A percentile compares a stretch with the other conserved stretches of the same genome.
Evolutionary conservation across 192 early-diverging fungal genomes (phyloP).

Genomic region (Rhizophlyctis rosea): DNA sequence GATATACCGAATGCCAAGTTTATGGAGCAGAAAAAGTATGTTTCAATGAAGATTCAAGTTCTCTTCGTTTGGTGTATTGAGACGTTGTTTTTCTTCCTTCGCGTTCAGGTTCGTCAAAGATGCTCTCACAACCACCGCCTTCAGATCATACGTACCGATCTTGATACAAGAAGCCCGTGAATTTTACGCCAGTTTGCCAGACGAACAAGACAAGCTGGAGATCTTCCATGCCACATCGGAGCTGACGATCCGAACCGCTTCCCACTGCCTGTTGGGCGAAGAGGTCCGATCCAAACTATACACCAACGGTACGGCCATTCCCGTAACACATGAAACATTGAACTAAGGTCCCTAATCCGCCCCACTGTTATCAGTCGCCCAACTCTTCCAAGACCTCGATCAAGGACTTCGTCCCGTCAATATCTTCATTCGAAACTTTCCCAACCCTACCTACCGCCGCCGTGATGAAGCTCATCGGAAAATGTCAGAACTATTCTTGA

Average conservation of each 20-base stretch:
- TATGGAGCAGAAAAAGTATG: slow-evolving; percentile 96
- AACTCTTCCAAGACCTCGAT: slow-evolving; percentile 93
- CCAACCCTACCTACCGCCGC: slow-evolving; percentile 81
- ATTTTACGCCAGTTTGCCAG: slow-evolving; percentile 67
- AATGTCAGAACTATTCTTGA: slow-evolving; percentile 75
- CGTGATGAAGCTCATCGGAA: slow-evolving; percentile 81
- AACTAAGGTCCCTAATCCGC: no score
- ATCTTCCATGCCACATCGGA: slow-evolving; percentile 79
- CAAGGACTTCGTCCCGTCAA: slow-evolving; percentile 91
- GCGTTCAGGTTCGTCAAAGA: slow-evolving; percentile 83
- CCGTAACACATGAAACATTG: not conserved
- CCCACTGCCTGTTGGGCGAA: slow-evolving; percentile 89
- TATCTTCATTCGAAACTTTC: slow-evolving; percentile 89
- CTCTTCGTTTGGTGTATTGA: not conserved
- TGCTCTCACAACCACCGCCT: slow-evolving; percentile 79
- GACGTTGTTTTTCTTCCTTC: no score
- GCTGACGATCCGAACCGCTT: slow-evolving; percentile 92
- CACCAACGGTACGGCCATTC: slow-evolving; percentile 4
- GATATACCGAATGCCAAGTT: slow-evolving; percentile 87
- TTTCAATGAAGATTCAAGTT: not conserved
- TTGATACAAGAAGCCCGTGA: slow-evolving; percentile 76
- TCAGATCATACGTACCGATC: slow-evolving; percentile 84
- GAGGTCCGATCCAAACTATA: slow-evolving; percentile 86
- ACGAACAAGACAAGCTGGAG: slow-evolving; percentile 43
- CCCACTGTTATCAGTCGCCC: slow-evolving; percentile 75